Base-by-base conservation (phyloP, 2,329 filamentous ascomycete species). In the Fusarium longipes region DNA sequence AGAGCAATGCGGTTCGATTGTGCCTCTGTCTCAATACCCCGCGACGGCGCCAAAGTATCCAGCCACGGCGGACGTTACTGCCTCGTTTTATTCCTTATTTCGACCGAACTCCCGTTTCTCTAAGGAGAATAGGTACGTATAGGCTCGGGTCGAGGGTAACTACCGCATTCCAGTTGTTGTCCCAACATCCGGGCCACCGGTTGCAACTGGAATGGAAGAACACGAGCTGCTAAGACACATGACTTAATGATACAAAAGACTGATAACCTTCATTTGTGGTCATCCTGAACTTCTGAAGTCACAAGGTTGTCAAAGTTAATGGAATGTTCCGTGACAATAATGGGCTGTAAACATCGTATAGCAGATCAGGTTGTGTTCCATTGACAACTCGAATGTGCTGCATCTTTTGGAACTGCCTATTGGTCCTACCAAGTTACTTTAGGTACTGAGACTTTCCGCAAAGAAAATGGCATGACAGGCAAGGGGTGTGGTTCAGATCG, bases 1-100 rank as follows among this genome's bases (percentile, higher is more conserved):
- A 43, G 11, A 8, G 27, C 29, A 43, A 25, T 43, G 40, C 25
- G 14, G 39, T 25, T 32, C 18, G 12, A 25, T 35, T 29, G 14
- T 40, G 42, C 32, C 48, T 35, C 22, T n/a, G 8, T 11, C 18
- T 20, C n/a, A 35, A 29, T 17, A 33, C 15, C 7, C 11, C 4
- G 25, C 18, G 6, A 24, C 18, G 35, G 45, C 40, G 53, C 45
- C 52, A 48, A 64, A 59, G 25, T 38, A 22, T 48, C 25, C 32
- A 33, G 60, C 59, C 53, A 64, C 52, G 22, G 30, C 32, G 38
- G 27, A 30, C 15, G 27, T 51, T 36, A 18, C 45, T n/a, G 45
- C 12, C 6, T 33, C n/a, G 17, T n/a, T 24, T 27, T 49, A 9
- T 8, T 49, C 30, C 18, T 18, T 49, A 25, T 38, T 38, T 25